phyloP scores from a whole-genome alignment of 495 filamentous ascomycete species.

The Penicillium fimorum region DNA sequence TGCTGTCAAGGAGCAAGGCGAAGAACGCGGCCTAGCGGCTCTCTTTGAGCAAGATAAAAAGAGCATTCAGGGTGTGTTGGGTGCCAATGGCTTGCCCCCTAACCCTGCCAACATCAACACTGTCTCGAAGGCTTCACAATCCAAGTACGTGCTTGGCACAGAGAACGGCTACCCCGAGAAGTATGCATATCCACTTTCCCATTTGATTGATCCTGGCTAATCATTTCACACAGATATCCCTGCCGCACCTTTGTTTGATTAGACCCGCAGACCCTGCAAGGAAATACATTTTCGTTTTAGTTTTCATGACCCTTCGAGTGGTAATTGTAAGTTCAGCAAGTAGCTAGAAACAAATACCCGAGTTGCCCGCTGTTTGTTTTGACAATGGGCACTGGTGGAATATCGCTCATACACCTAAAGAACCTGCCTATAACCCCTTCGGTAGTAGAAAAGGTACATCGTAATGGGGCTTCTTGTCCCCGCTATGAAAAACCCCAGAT shows the following conservation, averaged over 20 bases:
- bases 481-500: not conserved
- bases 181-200: slow-evolving; percentile 33
- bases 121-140: slow-evolving; percentile 24
- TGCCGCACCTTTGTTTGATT: slow-evolving; percentile 53
- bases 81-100: slow-evolving; percentile 75
- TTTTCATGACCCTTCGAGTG: not conserved
- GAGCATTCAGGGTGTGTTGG: slow-evolving; percentile 64
- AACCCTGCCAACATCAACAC: slow-evolving; percentile 64
- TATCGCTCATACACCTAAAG: not conserved
- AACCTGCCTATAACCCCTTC: not conserved
- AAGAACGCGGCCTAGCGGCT: slow-evolving; percentile 64
- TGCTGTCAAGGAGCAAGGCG: slow-evolving; percentile 73
- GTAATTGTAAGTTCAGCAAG: not conserved
- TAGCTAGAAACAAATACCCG: not conserved
- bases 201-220: slow-evolving; percentile 20
- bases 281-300: slow-evolving; percentile 5
- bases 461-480: not conserved
- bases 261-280: slow-evolving; percentile 9
- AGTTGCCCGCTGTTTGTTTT: not conserved
- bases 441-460: not conserved
- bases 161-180: slow-evolving; percentile 51
- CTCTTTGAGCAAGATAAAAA: slow-evolving; percentile 70
- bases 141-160: slow-evolving; percentile 44
- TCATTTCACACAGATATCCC: slow-evolving; percentile 41
- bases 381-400: too few relatives aligned